Base-by-base conservation (phyloP, 805 yeast genomes). In the Spathaspora boniae region DNA sequence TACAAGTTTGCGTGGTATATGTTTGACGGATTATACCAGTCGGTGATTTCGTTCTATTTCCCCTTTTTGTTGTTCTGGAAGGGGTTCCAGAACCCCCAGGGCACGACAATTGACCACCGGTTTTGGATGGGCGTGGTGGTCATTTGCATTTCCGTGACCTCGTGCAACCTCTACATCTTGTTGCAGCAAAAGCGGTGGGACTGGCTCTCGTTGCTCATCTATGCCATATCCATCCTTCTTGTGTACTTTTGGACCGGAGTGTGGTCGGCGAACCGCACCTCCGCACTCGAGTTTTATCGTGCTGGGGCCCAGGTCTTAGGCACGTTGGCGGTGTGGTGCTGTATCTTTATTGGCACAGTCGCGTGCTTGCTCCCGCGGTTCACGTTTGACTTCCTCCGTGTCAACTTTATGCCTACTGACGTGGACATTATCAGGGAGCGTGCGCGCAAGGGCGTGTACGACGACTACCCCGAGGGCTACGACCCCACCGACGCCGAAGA, bases 191-290 rank as follows among this genome's bases (percentile, higher is more conserved):
- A 69, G 42, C 62, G 88, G 44, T 86, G 94, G 94, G 94, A 85
- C 58, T 78, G 83, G 80, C 51, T 85, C 16, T 68, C 84, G 14
- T 34, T 72, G 18, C 50, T 78, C 16, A 70, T 82, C 41, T 61
- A 65, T 38, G 60, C 70, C 1, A 51, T 86, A 30, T 79, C 87
- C 9, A 68, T 70, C 35, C 53, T 80, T 42, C 45, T 83, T 28
- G 67, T 83, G 12, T 82, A 72, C 47, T 74, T 78, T 52, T 85
- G 94, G 94, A 76, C 86, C 4, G 89, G 91, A n/a, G 74, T 79
- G 16, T 85, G 89, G 82, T 74, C 87, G 20, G 58, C 77, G 4
- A 56, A 72, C 18, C 42, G 60, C 2, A 57, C 63, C 37, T 58
- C 64, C 36, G 70, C 85, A 6, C 68, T 65, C 8, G 84, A 78